These are phyloP conservation scores for Stagonosporopsis cucurbitacearum DNA, from an alignment of 2,329 filamentous ascomycete genomes.

Conservation along the genomic window DNA sequence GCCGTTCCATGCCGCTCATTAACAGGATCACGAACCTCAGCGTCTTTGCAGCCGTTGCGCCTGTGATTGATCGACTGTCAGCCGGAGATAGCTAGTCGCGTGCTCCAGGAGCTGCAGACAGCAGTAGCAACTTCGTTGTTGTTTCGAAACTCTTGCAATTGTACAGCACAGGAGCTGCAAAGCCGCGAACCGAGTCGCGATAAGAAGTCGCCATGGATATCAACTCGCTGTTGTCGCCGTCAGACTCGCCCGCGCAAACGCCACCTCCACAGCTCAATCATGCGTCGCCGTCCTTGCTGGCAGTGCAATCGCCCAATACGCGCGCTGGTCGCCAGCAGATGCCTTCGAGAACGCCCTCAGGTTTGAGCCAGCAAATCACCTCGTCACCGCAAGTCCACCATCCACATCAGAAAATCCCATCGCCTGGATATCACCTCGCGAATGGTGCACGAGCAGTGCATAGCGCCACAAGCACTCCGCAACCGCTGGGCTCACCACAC, in stretches of 20 bases:
- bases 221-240: slow-evolving; percentile 57
- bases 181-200: slow-evolving; percentile 2
- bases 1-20: slow-evolving; percentile 30
- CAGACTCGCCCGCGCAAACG: slow-evolving; percentile 51
- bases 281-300: slow-evolving; percentile 34
- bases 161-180: slow-evolving; percentile 2
- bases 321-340: slow-evolving; percentile 44
- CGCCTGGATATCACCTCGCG: slow-evolving; percentile 37
- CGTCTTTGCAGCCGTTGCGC: slow-evolving; percentile 27
- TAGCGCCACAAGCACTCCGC: slow-evolving; percentile 43
- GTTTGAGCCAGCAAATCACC: slow-evolving; percentile 52
- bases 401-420: slow-evolving; percentile 46
- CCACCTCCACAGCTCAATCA: slow-evolving; percentile 39
- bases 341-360: slow-evolving; percentile 51
- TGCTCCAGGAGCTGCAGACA: background rate
- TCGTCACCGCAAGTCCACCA: slow-evolving; percentile 44
- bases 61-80: slow-evolving; percentile 8
- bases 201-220: slow-evolving; percentile 53
- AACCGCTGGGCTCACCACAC: slow-evolving; percentile 38
- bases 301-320: slow-evolving; percentile 41
- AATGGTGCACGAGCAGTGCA: slow-evolving; percentile 42
- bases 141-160: background rate
- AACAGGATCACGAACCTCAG: slow-evolving; percentile 20
- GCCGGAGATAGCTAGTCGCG: slow-evolving; percentile 2
- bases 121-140: background rate